Evolutionary conservation across 2,329 filamentous ascomycete genomes (phyloP), one percentile per base, ranked within the genome.

Genomic region (Sclerotinia spermophila): DNA sequence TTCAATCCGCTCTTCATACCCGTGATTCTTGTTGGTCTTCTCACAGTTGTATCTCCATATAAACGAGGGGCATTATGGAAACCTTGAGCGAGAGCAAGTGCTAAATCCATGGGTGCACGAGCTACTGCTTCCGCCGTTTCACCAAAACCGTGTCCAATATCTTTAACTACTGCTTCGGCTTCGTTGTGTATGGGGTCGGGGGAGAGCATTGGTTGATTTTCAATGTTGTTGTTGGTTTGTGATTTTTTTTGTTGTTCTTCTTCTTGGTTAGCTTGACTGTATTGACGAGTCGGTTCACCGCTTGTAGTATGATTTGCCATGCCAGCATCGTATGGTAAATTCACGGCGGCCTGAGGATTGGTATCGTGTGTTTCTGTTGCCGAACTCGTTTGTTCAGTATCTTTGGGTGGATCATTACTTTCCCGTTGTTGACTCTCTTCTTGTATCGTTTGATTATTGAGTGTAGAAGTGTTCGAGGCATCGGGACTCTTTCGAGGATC

Each of bases 11-110:
- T 89, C 51, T 83, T 83, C 15, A 89, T 81, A 0, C 90, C 90
- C 2, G 88, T 91, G 65, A 84, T 83, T 71, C 92, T 84, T 2
- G 89, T 90, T 0, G 88, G 91, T 65, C 74, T 72, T 5, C 90
- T 85, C 2, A 92, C 90, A 1, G 89, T 92, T 64, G 87, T 85
- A 75, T 92, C 90, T 21, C 89, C 90, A 74, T 92, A 92, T 0
- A 92, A 82, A 2, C 89, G 85, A 1, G 90, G 90, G 0, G 88
- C 89, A 73, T 92, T 92, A 78, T 92, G 89, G 73, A 92, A 91
- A 1, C 89, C 90, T 76, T 91, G 89, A 1, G 88, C 87, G 2
- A 92, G 77, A 0, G 88, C 68, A 17, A 70, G 68, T 55, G 85
- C 83, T 3, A 91, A 78, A 74, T 90, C 85, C 73, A 90, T 85